A percentile compares a stretch with the other conserved stretches of the same genome.
phyloP scores from a whole-genome alignment of 768 basidiomycete genomes.

The Vararia minispora region DNA sequence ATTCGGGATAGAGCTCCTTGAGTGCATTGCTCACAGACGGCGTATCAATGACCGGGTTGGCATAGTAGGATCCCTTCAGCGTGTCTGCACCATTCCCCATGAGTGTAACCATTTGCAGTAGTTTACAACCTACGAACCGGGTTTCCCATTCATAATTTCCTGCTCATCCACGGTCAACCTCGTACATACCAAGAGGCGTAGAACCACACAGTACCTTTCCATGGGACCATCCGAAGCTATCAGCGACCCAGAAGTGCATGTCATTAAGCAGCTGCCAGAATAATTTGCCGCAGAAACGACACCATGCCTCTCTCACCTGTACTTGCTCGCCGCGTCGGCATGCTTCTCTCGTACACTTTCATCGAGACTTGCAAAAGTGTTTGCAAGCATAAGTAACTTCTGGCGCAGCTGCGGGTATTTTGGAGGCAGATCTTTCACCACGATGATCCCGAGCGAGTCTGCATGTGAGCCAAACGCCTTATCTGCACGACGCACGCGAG shows the following conservation, averaged over 20 bases:
- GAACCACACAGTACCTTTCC: slow-evolving; percentile 55
- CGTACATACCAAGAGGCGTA: background rate
- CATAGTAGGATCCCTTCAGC: slow-evolving; percentile 92
- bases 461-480: slow-evolving; percentile 77
- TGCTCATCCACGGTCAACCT: slow-evolving; percentile 17
- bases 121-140: slow-evolving; percentile 49
- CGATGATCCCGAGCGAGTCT: slow-evolving; percentile 66
- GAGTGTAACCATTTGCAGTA: no score
- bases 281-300: no score
- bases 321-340: slow-evolving; percentile 58
- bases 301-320: slow-evolving; percentile 59
- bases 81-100: slow-evolving; percentile 36
- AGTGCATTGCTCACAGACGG: slow-evolving; percentile 50
- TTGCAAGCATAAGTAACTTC: slow-evolving; percentile 61
- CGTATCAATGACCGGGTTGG: slow-evolving; percentile 64
- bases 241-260: no score
- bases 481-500: slow-evolving; percentile 27
- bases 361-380: slow-evolving; percentile 65
- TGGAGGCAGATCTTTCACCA: slow-evolving; percentile 71
- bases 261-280: no score
- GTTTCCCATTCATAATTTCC: slow-evolving; percentile 96
- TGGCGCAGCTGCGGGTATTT: slow-evolving; percentile 54
- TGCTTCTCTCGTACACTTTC: slow-evolving; percentile 61
- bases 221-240: slow-evolving; percentile 94
- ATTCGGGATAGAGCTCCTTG: slow-evolving; percentile 58